Evolutionary conservation across 176 grass and related monocot genomes (phyloP).

Genomic region (Oryza punctata): DNA sequence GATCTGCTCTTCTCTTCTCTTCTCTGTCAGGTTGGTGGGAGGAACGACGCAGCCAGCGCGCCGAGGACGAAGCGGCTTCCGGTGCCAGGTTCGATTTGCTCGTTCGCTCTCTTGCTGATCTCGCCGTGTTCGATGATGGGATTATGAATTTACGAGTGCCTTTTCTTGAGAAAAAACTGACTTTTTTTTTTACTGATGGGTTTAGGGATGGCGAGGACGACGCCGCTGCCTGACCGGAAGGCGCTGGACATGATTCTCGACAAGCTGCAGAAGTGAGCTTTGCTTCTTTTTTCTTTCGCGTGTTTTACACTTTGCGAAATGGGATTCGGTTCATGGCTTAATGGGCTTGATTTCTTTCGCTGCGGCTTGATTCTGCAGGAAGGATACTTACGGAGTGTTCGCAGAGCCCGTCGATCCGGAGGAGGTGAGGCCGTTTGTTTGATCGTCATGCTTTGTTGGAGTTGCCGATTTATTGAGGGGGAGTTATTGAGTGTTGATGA

Average conservation of each 20-base stretch:
- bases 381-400: conserved; percentile 95
- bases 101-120: conserved; percentile 24
- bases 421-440: conserved; percentile 58
- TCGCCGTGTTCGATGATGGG: conserved; percentile 18
- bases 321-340: conserved; percentile 30
- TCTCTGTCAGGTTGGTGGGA: conserved; percentile 47
- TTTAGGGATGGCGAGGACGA: conserved; percentile 52
- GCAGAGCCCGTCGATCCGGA: conserved; percentile 86
- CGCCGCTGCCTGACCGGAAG: conserved; percentile 75
- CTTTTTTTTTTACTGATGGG: conserved; percentile 20
- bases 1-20: conserved; percentile 43
- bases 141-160: conserved; percentile 24
- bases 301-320: conserved; percentile 9
- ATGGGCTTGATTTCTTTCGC: conserved; percentile 34
- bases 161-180: conserved; percentile 26
- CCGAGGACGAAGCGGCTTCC: conserved; percentile 59
- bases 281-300: conserved; percentile 17
- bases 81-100: conserved; percentile 62
- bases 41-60: conserved; percentile 47
- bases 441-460: conserved; percentile 32
- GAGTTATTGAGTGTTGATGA: conserved; percentile 33
- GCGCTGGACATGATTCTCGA: conserved; percentile 83
- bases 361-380: conserved; percentile 60
- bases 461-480: neutral
- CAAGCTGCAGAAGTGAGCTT: conserved; percentile 88